Evolutionary conservation across 106 monocot species (phyloP).

Genomic region (Xerophyta viscosa): DNA sequence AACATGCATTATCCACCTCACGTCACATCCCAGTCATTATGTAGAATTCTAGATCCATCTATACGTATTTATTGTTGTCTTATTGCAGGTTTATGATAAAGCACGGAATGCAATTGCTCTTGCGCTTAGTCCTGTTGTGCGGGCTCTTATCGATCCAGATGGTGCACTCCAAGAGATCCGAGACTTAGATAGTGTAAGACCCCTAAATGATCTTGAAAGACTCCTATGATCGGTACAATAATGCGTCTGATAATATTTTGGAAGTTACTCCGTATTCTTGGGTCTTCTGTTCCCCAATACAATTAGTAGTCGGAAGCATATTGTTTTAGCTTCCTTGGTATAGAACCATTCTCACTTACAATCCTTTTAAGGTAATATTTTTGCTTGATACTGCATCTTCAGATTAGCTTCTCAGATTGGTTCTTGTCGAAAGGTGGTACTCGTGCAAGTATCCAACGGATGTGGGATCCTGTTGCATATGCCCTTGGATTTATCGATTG

Average conservation of each 20-base stretch:
- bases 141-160: slow-evolving; percentile 88
- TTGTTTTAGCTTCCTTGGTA: no score
- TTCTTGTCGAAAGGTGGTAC: slow-evolving; percentile 98
- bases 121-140: slow-evolving; percentile 90
- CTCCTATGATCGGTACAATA: no score
- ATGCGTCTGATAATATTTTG: no score
- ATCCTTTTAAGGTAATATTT: neutral
- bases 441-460: slow-evolving; percentile 76
- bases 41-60: no score
- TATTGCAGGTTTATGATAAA: slow-evolving; percentile 82
- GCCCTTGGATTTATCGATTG: slow-evolving; percentile 97
- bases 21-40: no score
- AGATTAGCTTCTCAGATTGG: slow-evolving; percentile 96
- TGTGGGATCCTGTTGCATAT: slow-evolving; percentile 99
- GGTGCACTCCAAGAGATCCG: slow-evolving; percentile 82
- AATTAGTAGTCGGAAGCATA: no score
- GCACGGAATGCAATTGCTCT: slow-evolving; percentile 96
- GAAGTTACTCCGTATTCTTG: no score
- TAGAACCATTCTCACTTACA: neutral
- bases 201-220: neutral
- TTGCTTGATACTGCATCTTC: slow-evolving; percentile 4
- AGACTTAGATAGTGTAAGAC: slow-evolving; percentile 72
- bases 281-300: no score
- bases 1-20: no score
- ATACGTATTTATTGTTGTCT: no score